Evolutionary conservation across 2,329 filamentous ascomycete species (phyloP).

Genomic region (Trichophyton rubrum): DNA sequence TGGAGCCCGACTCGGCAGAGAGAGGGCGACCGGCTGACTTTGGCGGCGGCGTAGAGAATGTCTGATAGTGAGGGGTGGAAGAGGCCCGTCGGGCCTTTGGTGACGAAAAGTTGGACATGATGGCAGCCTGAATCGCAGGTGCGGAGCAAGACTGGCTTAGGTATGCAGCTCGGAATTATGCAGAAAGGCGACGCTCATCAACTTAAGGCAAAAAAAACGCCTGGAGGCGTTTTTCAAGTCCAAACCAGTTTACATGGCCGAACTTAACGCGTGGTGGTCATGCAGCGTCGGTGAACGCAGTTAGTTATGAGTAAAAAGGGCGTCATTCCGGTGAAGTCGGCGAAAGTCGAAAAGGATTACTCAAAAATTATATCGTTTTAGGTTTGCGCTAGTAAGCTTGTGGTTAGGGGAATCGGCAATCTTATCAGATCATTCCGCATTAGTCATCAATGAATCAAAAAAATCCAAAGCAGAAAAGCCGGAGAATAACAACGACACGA

Average conservation of each 20-base stretch:
- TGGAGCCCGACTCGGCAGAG: slow-evolving; percentile 31
- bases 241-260: not conserved
- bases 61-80: slow-evolving; percentile 35
- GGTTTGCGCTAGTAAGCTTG: not conserved
- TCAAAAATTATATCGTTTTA: not conserved
- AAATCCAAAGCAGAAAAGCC: not conserved
- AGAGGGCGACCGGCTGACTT: slow-evolving; percentile 35
- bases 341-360: not conserved
- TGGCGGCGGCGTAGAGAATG: slow-evolving; percentile 37
- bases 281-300: not conserved
- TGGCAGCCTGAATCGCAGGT: not conserved
- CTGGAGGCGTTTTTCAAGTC: not conserved
- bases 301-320: not conserved
- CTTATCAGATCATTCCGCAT: not conserved
- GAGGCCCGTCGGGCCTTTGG: slow-evolving; percentile 7
- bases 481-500: not conserved
- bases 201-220: not conserved
- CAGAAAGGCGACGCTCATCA: not conserved
- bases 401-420: not conserved
- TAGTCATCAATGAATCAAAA: not conserved
- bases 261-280: not conserved
- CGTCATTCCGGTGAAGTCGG: not conserved
- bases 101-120: not conserved
- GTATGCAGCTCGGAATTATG: not conserved
- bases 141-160: not conserved